Percentiles rank a stretch among this genome's conserved stretches.
These are phyloP conservation scores for Paramyrothecium sp. DNA, from an alignment of 2,329 filamentous ascomycete genomes.

Conservation along the genomic window DNA sequence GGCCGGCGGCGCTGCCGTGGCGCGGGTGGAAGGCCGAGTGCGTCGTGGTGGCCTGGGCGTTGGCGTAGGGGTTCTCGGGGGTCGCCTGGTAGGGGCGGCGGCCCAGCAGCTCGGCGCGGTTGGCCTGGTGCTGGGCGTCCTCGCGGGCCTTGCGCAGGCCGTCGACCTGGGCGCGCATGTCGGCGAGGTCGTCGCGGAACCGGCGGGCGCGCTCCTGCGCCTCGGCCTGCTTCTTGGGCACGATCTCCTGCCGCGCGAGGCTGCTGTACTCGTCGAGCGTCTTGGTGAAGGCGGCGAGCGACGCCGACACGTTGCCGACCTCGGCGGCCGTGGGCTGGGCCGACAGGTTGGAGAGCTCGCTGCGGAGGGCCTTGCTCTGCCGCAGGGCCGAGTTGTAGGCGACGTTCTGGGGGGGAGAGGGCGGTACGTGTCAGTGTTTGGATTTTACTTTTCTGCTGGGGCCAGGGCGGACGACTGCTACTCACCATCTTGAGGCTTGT, in stretches of 20 bases:
- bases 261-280: constrained; percentile 90
- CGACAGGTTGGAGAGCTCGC: constrained; percentile 71
- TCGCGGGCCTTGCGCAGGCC: constrained; percentile 75
- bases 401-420: constrained; percentile 58
- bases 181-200: constrained; percentile 78
- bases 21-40: constrained; percentile 37
- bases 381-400: constrained; percentile 84
- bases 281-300: constrained; percentile 77
- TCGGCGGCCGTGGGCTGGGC: constrained; percentile 56
- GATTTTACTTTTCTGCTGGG: neutral
- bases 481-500: too few relatives aligned
- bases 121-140: constrained; percentile 63
- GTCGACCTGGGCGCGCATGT: constrained; percentile 77
- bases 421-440: neutral
- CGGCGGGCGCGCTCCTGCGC: constrained; percentile 81
- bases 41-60: constrained; percentile 36
- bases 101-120: constrained; percentile 80
- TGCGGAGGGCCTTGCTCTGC: constrained; percentile 77
- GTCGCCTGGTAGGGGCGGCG: constrained; percentile 75
- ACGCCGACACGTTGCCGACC: constrained; percentile 72
- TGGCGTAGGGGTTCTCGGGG: constrained; percentile 91
- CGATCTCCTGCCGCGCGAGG: constrained; percentile 84
- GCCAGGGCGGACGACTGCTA: too few relatives aligned
- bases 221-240: constrained; percentile 88
- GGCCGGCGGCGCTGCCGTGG: constrained; percentile 35